Evolutionary conservation across 176 grass and related monocot species (phyloP), one percentile per base, ranked within the genome.

Genomic region (Neostapfia colusana): DNA sequence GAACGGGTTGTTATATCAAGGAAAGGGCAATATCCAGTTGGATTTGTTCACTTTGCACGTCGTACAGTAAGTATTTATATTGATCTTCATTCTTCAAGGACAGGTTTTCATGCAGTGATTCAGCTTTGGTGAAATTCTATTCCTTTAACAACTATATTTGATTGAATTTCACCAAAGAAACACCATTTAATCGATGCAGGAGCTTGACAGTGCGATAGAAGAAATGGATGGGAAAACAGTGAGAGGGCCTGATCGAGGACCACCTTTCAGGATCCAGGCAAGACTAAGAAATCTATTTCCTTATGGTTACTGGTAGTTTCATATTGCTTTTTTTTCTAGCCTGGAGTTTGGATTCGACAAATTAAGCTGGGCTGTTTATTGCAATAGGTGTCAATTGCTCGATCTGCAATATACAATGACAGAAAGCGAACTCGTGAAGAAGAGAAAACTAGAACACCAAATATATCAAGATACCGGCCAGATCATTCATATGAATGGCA

Each of bases 211-310:
- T 63, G 93, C 84, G 53, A 92, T 96, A 68, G 83, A 83, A 79
- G 89, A 90, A 90, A 86, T 96, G 87, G 82, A 96, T 88, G 89
- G 89, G 37, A 84, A 88, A 90, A 92, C 49, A 51, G 83, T 96
- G 62, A 24, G 73, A 35, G 89, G 87, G 68, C 89, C 89, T 67
- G 37, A 81, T 65, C 77, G 65, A 87, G 93, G 93, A 49, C 87
- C 89, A 48, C 28, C 63, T 72, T 92, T 92, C 49, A 90, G 27
- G 73, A 88, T 96, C 67, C 82, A 96, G 89, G 93, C 72, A 86
- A 85, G 89, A 64, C 81, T 11, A 35, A 64, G 7, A 75, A 70
- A 81, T 31, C 54, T 62, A 35, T 69, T 56, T 70, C 10, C 42
- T 53, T 46, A 37, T 38, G 58, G 23, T 70, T 53, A 53, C 57